Base-by-base conservation (phyloP, 345 rosid genomes). In the Eucalyptus rudis region DNA sequence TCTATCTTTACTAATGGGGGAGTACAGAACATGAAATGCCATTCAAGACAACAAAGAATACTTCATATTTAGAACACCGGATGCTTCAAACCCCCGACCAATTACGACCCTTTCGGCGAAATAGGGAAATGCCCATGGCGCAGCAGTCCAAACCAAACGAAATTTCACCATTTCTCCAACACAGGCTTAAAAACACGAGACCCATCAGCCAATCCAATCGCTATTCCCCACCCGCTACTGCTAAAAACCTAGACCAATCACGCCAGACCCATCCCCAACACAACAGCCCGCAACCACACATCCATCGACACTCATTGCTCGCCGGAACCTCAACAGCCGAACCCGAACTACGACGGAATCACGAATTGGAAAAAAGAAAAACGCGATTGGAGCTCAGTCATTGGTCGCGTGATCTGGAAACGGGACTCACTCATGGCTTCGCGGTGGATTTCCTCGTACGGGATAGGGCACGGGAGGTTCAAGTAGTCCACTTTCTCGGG, bases 371-470 rank as follows among this genome's bases (percentile, higher is more conserved):
- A 68, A 68, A 66, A 31, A 52, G 25, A 58, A 25, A 58, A 6
- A 59, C 11, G 10, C 45, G 25, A 71, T 71, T 33, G 81, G 81
- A 71, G 81, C 81, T 33, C 62, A 19, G 45, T 36, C 44, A 71
- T 33, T 33, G 44, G 25, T 19, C 25, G 45, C 13, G 25, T 40
- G 84, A 76, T 76, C 47, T 40, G 76, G 62, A 80, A 84, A 31
- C 43, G 87, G 76, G 45, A 94, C 96, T 80, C 91, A 97, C 99
- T 96, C 89, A 95, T 92, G 89, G 98, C 97, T 94, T 97, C 99
- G 6, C 99, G 98, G 91, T 96, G 98, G 92, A 96, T 91, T 91
- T 97, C 99, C 84, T 97, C 99, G 56, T 94, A 97, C 52, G 99
- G 97, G 91, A 96, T 91, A 87, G 99, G 99, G 90, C 98, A 96